A percentile compares a stretch with the other conserved stretches of the same genome.
phyloP scores from a whole-genome alignment of 108 stramenopile genomes.

The Parietichytrium sp. region DNA sequence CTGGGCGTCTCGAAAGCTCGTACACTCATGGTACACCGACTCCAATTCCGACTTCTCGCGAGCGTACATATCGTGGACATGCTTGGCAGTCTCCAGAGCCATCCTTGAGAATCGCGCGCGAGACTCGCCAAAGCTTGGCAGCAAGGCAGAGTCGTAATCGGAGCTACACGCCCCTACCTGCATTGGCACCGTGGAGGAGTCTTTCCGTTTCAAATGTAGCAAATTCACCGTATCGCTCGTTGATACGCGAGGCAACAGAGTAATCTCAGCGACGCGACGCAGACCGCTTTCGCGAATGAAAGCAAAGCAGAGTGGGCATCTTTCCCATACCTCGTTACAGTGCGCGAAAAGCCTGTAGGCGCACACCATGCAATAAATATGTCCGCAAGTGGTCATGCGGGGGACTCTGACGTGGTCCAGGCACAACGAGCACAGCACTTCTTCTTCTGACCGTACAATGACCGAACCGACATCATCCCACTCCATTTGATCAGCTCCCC shows the following conservation, averaged over 20 bases:
- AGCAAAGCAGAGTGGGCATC: neutral
- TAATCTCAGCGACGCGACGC: neutral
- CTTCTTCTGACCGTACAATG: constrained; percentile 10
- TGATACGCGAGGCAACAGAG: neutral
- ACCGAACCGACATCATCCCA: constrained; percentile 36
- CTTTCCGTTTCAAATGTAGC: neutral
- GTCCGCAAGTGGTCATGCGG: constrained; percentile 21
- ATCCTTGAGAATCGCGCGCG: neutral
- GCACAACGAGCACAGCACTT: neutral
- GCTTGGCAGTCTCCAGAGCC: neutral
- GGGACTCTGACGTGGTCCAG: constrained; percentile 5
- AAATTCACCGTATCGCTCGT: neutral
- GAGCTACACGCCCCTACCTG: neutral
- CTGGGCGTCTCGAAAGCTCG: neutral
- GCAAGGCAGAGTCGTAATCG: neutral
- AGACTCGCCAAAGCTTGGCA: neutral
- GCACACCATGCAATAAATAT: neutral
- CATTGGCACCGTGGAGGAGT: neutral
- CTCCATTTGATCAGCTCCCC: neutral
- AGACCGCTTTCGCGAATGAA: neutral
- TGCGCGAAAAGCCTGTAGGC: neutral
- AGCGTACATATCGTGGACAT: neutral
- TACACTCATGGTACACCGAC: neutral
- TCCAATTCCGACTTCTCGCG: neutral
- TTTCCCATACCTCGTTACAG: neutral